phyloP scores from a whole-genome alignment of 176 grass and related monocot genomes.

The Aegilops longissima region DNA sequence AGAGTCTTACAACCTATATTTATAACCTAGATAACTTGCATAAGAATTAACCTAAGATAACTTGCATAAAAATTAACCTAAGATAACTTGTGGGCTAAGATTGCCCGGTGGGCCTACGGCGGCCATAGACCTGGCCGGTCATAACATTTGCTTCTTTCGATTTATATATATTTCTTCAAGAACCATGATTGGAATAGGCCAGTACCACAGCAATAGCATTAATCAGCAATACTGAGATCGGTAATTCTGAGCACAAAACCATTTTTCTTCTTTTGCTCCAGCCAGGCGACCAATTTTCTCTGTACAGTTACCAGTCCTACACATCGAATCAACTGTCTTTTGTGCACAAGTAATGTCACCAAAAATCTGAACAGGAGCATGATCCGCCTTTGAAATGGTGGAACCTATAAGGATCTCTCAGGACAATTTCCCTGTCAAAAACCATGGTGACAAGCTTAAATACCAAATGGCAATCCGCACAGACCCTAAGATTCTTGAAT shows the following conservation, averaged over 20 bases:
- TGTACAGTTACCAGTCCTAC: not conserved
- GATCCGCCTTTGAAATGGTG: slow-evolving; percentile 71
- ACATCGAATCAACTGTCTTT: not conserved
- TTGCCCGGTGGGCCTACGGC: no score
- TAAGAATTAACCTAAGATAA: no score
- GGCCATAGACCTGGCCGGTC: no score
- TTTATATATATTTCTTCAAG: not conserved
- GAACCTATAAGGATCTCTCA: slow-evolving; percentile 88
- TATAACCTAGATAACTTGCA: no score
- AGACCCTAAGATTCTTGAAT: slow-evolving; percentile 91
- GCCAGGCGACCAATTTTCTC: not conserved
- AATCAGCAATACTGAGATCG: not conserved
- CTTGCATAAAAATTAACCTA: no score
- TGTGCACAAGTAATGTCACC: slow-evolving; percentile 28
- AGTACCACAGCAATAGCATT: not conserved
- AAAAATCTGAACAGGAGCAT: slow-evolving; percentile 91
- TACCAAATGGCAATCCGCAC: slow-evolving; percentile 84
- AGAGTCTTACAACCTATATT: no score
- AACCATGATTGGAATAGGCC: not conserved
- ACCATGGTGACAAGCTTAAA: slow-evolving; percentile 78
- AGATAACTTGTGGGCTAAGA: no score
- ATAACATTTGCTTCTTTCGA: not conserved
- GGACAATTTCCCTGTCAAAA: slow-evolving; percentile 55
- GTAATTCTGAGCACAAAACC: not conserved
- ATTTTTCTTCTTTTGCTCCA: not conserved